Conservation (phyloP, 2,329 filamentous ascomycete species). For the Pestalotiopsis sp. region DNA sequence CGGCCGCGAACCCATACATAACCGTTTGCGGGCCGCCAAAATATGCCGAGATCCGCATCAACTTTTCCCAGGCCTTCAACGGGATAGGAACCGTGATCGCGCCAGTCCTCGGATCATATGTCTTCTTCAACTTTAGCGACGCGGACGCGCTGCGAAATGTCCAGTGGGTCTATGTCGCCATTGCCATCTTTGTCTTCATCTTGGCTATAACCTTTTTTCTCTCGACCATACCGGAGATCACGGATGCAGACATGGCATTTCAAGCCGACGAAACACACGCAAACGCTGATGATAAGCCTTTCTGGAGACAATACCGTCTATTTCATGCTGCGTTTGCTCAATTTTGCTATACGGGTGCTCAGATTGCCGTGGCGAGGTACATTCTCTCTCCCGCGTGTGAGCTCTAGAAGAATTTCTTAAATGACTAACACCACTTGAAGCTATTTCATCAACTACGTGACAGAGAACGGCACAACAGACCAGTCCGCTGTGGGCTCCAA, state of each 20-base stretch:
- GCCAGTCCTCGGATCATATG: conserved; percentile 71
- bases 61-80: conserved; percentile 77
- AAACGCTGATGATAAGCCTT: conserved; percentile 59
- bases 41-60: conserved; percentile 72
- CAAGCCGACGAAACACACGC: conserved; percentile 57
- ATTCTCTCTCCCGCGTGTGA: conserved; percentile 62
- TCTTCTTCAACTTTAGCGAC: conserved; percentile 68
- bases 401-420: background rate
- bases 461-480: conserved; percentile 38
- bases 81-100: conserved; percentile 74
- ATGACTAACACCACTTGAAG: conserved; percentile 20
- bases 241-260: conserved; percentile 64
- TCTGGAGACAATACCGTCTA: conserved; percentile 71
- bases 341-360: conserved; percentile 77
- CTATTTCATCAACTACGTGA: conserved; percentile 77
- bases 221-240: conserved; percentile 71
- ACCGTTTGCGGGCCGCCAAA: conserved; percentile 68
- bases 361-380: conserved; percentile 65
- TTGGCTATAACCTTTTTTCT: conserved; percentile 69
- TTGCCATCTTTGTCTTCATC: conserved; percentile 70
- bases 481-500: conserved; percentile 56
- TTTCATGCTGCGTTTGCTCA: conserved; percentile 78
- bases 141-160: conserved; percentile 64
- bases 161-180: conserved; percentile 76
- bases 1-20: conserved; percentile 76